Conservation (phyloP, 257 asterid species). For the Primulina tabacum region DNA sequence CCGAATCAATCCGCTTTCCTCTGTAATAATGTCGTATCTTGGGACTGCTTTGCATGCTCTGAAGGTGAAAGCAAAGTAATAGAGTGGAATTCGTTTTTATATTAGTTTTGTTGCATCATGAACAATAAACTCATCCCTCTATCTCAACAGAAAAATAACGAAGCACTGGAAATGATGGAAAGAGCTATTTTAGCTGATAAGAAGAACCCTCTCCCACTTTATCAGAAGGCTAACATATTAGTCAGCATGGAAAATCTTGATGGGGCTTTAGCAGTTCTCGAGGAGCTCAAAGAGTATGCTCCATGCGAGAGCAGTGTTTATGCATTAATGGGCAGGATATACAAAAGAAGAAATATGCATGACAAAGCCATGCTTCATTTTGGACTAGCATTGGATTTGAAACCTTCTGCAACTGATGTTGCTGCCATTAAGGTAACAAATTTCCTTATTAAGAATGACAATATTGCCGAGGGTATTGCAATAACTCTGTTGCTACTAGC, state of each 20-base stretch:
- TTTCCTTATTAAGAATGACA: neutral
- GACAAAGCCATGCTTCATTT: slow-evolving; percentile 94
- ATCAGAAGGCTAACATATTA: slow-evolving; percentile 92
- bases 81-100: slow-evolving; percentile 6
- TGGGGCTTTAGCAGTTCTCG: slow-evolving; percentile 84
- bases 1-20: slow-evolving; percentile 80
- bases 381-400: slow-evolving; percentile 89
- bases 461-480: neutral
- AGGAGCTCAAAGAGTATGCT: slow-evolving; percentile 91
- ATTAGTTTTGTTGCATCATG: slow-evolving; percentile 19
- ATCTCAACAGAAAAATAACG: slow-evolving; percentile 61
- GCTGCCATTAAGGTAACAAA: slow-evolving; percentile 79
- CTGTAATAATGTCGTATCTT: slow-evolving; percentile 90
- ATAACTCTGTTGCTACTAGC: neutral
- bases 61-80: slow-evolving; percentile 48
- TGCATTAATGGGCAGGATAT: slow-evolving; percentile 93
- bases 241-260: slow-evolving; percentile 77
- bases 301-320: slow-evolving; percentile 90
- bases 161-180: slow-evolving; percentile 86
- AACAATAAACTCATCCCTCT: slow-evolving; percentile 12
- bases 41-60: slow-evolving; percentile 86
- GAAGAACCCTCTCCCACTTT: slow-evolving; percentile 93
- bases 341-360: slow-evolving; percentile 61
- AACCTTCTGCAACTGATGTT: slow-evolving; percentile 94
- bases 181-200: slow-evolving; percentile 85